Evolutionary conservation across 2,329 filamentous ascomycete genomes (phyloP), one percentile per base, ranked within the genome.

Genomic region (Aureobasidium sp.): DNA sequence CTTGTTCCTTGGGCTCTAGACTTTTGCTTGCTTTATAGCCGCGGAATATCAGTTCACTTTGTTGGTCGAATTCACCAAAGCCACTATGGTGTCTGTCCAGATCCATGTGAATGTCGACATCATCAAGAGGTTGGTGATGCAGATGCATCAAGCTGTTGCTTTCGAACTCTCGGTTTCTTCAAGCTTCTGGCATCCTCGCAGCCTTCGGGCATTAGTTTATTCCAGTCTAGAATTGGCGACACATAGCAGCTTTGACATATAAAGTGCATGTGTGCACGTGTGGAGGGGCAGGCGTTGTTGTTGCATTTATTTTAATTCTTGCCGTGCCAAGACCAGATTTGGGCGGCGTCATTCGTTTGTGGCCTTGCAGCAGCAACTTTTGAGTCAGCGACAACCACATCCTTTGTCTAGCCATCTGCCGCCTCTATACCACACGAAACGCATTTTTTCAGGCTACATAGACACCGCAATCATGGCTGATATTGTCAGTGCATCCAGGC

Each of bases 381-480:
- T 48, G 55, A 59, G 44, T 60, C 39, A 60, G 36, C 15, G 26
- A 51, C 53, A 34, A 46, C 39, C 27, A 36, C 37, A 32, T 29
- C 53, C 41, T 57, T 26, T 44, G 41, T 43, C 27, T 34, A n/a
- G 9, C 27, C 46, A 27, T 17, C 15, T 32, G 15, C 20, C 36
- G 24, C 41, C 29, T 24, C 32, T 44, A 37, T 32, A 37, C 20
- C 17, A 20, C 55, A 55, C 51, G 7, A 55, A 43, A 59, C 44
- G 7, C 55, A 39, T 39, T 48, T 32, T 59, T 47, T 48, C 20
- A 32, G 29, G 37, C 6, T 20, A 59, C 13, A 59, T 12, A 57
- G n/a, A 59, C 32, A 52, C 70, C 75, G 75, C 77, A 78, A 81
- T 76, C 75, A 83, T 83, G 81, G 79, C 79, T 69, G 80, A 81